phyloP scores from a whole-genome alignment of 108 stramenopile species.

The Skeletonema menzelii region DNA sequence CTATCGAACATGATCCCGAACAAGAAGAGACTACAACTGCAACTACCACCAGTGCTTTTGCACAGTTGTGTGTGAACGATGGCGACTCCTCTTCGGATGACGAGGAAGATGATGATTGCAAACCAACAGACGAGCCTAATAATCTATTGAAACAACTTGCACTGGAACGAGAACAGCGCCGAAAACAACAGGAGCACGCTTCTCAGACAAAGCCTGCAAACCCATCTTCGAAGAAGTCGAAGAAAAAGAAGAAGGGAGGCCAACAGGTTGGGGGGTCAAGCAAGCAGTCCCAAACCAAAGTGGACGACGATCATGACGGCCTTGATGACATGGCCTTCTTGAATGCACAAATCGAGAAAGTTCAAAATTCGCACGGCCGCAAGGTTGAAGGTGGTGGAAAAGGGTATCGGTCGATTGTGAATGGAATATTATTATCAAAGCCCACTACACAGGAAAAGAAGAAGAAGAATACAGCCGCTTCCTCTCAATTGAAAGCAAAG shows the following conservation, averaged over 20 bases:
- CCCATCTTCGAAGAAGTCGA: constrained; percentile 21
- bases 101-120: constrained; percentile 17
- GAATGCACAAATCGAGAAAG: constrained; percentile 75
- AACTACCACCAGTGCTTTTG: constrained; percentile 10
- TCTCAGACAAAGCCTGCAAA: constrained; percentile 5
- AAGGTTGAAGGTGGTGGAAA: constrained; percentile 65
- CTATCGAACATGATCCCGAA: neutral
- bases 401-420: constrained; percentile 68
- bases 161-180: constrained; percentile 56
- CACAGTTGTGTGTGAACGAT: constrained; percentile 22
- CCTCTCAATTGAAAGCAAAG: constrained; percentile 57
- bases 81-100: constrained; percentile 42
- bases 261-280: constrained; percentile 49
- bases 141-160: constrained; percentile 61
- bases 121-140: constrained; percentile 13
- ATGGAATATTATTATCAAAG: constrained; percentile 73
- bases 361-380: constrained; percentile 81
- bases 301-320: constrained; percentile 45
- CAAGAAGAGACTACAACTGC: constrained; percentile 2
- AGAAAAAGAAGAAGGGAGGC: constrained; percentile 51
- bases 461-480: constrained; percentile 45
- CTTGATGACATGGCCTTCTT: constrained; percentile 89
- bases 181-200: constrained; percentile 9
- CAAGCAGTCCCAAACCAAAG: constrained; percentile 12
- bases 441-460: constrained; percentile 45